Conservation (phyloP, 2,329 filamentous ascomycete genomes). For the Trichoderma hamatum region DNA sequence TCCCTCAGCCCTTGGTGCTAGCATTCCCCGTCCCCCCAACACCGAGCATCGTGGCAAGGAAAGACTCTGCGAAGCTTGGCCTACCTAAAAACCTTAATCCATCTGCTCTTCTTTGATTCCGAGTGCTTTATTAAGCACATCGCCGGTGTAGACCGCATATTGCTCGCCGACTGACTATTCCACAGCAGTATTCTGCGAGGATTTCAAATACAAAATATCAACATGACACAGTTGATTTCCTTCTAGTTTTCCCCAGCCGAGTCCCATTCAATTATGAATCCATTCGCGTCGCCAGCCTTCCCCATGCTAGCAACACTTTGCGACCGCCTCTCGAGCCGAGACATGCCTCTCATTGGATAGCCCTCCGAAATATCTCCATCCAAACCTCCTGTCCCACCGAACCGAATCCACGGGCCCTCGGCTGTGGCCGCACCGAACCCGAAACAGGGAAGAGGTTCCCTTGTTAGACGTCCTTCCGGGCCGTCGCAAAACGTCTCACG, state of each 20-base stretch:
- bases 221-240: not conserved
- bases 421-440: not conserved
- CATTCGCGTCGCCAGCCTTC: not conserved
- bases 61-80: conserved; percentile 12
- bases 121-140: not conserved
- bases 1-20: too few relatives aligned
- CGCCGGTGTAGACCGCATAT: not conserved
- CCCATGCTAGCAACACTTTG: not conserved
- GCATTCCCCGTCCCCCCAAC: not conserved
- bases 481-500: not conserved
- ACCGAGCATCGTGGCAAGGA: conserved; percentile 1
- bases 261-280: not conserved
- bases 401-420: not conserved
- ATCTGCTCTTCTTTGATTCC: not conserved
- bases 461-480: not conserved
- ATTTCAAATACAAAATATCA: not conserved
- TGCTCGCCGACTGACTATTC: not conserved
- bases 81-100: not conserved
- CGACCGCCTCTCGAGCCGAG: not conserved
- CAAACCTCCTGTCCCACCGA: not conserved
- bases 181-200: not conserved
- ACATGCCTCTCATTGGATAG: not conserved
- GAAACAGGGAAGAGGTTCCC: not conserved
- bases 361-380: not conserved
- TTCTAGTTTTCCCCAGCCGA: not conserved